These are phyloP conservation scores for Aspergillus novofumigatus DNA, from an alignment of 2,329 filamentous ascomycete genomes.

Conservation along the genomic window DNA sequence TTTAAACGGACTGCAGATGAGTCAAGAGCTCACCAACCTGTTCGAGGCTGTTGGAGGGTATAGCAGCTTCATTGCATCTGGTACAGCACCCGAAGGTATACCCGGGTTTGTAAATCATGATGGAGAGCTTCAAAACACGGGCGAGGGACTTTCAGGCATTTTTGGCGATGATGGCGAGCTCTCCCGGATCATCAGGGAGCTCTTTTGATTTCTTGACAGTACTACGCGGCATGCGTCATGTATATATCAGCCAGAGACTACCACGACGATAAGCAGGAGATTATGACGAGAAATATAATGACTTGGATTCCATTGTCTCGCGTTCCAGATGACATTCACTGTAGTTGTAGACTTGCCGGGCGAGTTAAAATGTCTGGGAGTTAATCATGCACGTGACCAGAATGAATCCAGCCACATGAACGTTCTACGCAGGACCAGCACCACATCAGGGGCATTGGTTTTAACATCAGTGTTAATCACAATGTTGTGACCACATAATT, in stretches of 20 bases:
- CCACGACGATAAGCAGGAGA: neutral
- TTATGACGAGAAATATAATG: neutral
- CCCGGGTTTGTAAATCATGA: conserved; percentile 36
- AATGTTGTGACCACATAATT: neutral
- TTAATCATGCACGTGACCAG: conserved; percentile 5
- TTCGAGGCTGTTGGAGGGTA: conserved; percentile 61
- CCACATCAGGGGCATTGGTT: neutral
- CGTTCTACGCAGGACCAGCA: neutral
- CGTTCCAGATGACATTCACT: neutral
- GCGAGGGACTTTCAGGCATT: conserved; percentile 41
- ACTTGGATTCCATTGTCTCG: neutral
- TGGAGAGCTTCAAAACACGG: conserved; percentile 39
- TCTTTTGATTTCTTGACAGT: conserved; percentile 45
- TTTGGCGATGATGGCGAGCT: conserved; percentile 58
- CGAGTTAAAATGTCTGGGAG: neutral
- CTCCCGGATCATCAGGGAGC: conserved; percentile 54
- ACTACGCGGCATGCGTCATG: neutral
- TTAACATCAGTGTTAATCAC: neutral
- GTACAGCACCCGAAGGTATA: conserved; percentile 33
- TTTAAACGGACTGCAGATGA: conserved; percentile 56
- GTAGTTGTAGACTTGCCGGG: neutral
- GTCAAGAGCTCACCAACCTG: conserved; percentile 57
- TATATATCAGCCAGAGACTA: neutral
- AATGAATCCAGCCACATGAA: neutral
- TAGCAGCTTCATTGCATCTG: conserved; percentile 35